Conservation (phyloP, 306 rosid species). For the Notholithocarpus densiflorus region DNA sequence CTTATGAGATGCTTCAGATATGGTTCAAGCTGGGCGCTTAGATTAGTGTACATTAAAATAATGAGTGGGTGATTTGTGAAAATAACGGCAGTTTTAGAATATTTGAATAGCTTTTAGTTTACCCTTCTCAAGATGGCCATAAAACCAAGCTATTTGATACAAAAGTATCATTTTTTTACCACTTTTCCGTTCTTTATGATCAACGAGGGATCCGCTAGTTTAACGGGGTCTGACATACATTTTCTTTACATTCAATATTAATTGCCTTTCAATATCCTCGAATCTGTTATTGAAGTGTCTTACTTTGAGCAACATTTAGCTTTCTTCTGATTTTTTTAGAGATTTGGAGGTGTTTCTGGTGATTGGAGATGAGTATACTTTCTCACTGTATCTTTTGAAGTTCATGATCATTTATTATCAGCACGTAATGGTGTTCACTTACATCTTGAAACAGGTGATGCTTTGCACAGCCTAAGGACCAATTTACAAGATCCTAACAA, state of each 20-base stretch:
- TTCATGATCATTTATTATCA: neutral
- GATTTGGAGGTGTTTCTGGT: neutral
- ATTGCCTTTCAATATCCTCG: no score
- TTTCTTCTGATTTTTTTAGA: constrained; percentile 10
- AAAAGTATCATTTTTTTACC: neutral
- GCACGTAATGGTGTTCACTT: constrained; percentile 26
- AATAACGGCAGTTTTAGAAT: constrained; percentile 11
- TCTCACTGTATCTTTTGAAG: neutral
- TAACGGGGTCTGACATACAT: neutral
- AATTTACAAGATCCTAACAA: constrained; percentile 90
- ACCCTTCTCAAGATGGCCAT: neutral
- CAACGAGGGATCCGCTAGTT: neutral
- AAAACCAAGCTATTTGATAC: neutral
- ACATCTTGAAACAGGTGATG: constrained; percentile 71
- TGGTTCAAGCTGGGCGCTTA: neutral
- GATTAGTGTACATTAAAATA: neutral
- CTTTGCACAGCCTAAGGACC: constrained; percentile 85
- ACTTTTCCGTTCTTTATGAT: neutral
- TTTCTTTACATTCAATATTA: neutral
- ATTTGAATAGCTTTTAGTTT: neutral
- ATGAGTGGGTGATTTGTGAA: constrained; percentile 16
- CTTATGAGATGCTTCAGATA: neutral
- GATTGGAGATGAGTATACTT: constrained; percentile 1
- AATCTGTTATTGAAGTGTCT: constrained; percentile 1
- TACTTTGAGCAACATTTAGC: neutral